Conservation (phyloP, 768 basidiomycete species). For the Multifurca ochricompacta region DNA sequence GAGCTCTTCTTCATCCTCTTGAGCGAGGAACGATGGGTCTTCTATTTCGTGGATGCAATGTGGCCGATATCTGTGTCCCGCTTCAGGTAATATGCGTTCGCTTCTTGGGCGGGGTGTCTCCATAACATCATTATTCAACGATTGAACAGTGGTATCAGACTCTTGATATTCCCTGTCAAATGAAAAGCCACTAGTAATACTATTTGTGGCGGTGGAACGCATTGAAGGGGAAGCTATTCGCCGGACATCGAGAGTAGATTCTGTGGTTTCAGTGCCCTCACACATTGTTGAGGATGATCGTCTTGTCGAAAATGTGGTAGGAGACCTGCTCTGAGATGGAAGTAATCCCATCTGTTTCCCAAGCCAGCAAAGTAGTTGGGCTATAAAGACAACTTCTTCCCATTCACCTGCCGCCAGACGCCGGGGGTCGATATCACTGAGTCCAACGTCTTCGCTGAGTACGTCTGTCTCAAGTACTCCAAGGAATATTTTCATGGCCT, state of each 20-base stretch:
- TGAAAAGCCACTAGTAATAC: constrained; percentile 28
- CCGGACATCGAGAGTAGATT: background rate
- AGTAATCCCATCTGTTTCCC: constrained; percentile 39
- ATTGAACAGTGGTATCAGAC: constrained; percentile 26
- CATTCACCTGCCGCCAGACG: constrained; percentile 54
- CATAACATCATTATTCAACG: constrained; percentile 22
- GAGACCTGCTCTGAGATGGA: constrained; percentile 11
- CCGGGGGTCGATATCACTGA: constrained; percentile 58
- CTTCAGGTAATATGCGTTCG: constrained; percentile 6
- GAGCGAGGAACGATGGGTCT: constrained; percentile 28
- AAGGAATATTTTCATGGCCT: constrained; percentile 67
- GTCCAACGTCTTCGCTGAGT: constrained; percentile 50
- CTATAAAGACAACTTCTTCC: constrained; percentile 61
- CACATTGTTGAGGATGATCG: constrained; percentile 6
- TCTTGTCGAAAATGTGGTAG: constrained; percentile 1
- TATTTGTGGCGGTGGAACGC: constrained; percentile 32
- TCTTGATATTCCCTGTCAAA: constrained; percentile 30
- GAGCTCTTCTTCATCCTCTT: constrained; percentile 11
- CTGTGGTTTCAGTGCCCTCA: background rate
- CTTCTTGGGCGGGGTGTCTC: constrained; percentile 12
- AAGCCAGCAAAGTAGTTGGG: constrained; percentile 63
- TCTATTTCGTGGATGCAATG: constrained; percentile 51
- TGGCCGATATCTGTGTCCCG: background rate
- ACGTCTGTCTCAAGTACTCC: constrained; percentile 66
- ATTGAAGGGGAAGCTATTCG: constrained; percentile 23